These are phyloP conservation scores for Escovopsis weberi DNA, from an alignment of 2,329 filamentous ascomycete genomes.

Conservation along the genomic window DNA sequence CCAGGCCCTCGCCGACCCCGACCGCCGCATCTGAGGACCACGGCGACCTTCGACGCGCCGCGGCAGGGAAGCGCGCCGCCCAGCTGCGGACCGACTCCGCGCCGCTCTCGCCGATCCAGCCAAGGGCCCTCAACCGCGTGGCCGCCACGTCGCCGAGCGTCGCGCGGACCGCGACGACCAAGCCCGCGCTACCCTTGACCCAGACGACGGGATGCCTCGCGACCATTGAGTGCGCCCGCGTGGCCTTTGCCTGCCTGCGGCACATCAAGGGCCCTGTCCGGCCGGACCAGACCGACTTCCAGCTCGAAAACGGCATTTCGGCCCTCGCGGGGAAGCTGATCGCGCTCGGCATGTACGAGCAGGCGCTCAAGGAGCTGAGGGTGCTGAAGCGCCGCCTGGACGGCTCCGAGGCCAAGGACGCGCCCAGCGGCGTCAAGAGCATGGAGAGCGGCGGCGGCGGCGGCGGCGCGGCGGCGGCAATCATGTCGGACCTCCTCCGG, in stretches of 20 bases:
- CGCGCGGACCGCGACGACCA: constrained; percentile 15
- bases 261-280: constrained; percentile 38
- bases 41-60: constrained; percentile 17
- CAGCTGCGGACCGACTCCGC: constrained; percentile 38
- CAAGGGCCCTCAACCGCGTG: constrained; percentile 45
- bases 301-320: constrained; percentile 61
- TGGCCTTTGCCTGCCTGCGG: constrained; percentile 51
- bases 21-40: too few species aligned
- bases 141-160: constrained; percentile 38
- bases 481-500: constrained; percentile 45
- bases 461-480: constrained; percentile 7
- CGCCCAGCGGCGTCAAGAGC: constrained; percentile 17
- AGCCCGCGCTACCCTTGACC: constrained; percentile 10
- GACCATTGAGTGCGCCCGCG: constrained; percentile 52
- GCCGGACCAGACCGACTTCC: constrained; percentile 43
- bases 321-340: constrained; percentile 54
- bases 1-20: constrained; percentile 32
- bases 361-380: constrained; percentile 54
- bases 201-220: constrained; percentile 35
- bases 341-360: constrained; percentile 46
- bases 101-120: constrained; percentile 47
- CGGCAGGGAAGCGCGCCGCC: constrained; percentile 26
- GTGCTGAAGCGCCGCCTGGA: constrained; percentile 51
- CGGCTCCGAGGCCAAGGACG: constrained; percentile 10
- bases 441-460: constrained; percentile 14